phyloP scores from a whole-genome alignment of 805 yeast species.

The Jamesozyma rosinii region DNA sequence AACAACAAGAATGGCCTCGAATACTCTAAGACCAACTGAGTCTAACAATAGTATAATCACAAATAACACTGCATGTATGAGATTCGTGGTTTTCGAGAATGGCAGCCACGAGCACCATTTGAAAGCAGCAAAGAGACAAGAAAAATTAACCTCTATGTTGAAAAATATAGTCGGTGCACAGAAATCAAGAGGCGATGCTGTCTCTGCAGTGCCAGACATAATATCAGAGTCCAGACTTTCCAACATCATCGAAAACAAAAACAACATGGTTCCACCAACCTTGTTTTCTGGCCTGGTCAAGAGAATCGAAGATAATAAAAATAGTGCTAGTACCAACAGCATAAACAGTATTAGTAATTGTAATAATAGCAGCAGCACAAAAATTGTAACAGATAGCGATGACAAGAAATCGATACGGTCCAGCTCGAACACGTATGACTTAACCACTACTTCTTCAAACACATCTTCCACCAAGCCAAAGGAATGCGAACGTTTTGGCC shows the following conservation, averaged over 20 bases:
- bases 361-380: background rate
- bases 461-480: slow-evolving; percentile 23
- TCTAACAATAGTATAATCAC: background rate
- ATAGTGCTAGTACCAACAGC: slow-evolving; percentile 22
- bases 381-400: slow-evolving; percentile 20
- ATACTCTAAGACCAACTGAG: background rate
- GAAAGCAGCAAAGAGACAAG: slow-evolving; percentile 67
- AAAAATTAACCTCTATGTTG: slow-evolving; percentile 63
- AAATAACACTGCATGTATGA: slow-evolving; percentile 3
- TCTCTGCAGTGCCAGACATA: slow-evolving; percentile 63
- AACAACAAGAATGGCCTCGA: background rate
- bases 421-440: background rate
- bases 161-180: slow-evolving; percentile 70
- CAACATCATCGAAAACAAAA: background rate
- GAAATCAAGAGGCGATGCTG: slow-evolving; percentile 59
- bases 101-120: slow-evolving; percentile 78
- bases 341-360: slow-evolving; percentile 23
- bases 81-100: slow-evolving; percentile 52
- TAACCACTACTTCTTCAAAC: background rate
- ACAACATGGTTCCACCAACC: slow-evolving; percentile 46
- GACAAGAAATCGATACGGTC: slow-evolving; percentile 7
- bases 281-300: slow-evolving; percentile 56
- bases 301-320: slow-evolving; percentile 34
- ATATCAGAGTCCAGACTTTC: slow-evolving; percentile 28
- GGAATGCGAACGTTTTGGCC: slow-evolving; percentile 44